Percentiles rank a stretch among this genome's conserved stretches.
These are phyloP conservation scores for Nitzschia putrida DNA, from an alignment of 108 stramenopile species.

Conservation along the genomic window DNA sequence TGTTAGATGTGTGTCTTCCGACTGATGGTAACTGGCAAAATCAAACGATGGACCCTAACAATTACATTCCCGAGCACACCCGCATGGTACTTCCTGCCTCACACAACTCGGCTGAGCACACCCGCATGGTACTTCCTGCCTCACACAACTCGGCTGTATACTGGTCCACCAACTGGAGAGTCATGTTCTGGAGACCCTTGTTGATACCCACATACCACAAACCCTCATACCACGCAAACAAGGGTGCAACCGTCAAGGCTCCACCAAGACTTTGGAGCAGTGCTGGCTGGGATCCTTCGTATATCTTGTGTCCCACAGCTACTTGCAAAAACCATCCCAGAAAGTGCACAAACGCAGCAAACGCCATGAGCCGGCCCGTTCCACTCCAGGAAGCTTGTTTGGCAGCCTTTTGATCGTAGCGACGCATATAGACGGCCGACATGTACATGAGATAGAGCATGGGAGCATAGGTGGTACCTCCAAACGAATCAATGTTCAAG, in stretches of 20 bases:
- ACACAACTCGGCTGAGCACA: conserved; percentile 46
- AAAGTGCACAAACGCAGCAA: conserved; percentile 45
- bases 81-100: conserved; percentile 34
- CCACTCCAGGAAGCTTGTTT: conserved; percentile 46
- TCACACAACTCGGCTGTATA: conserved; percentile 48
- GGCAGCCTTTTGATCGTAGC: conserved; percentile 36
- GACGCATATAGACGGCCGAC: conserved; percentile 22
- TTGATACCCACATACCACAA: conserved; percentile 58
- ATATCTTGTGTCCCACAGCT: conserved; percentile 50
- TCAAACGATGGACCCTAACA: not conserved
- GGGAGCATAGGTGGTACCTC: conserved; percentile 47
- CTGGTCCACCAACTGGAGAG: conserved; percentile 33
- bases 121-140: conserved; percentile 32
- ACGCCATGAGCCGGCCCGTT: conserved; percentile 42
- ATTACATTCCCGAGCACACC: not conserved
- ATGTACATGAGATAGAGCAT: conserved; percentile 48
- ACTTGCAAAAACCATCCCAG: conserved; percentile 65
- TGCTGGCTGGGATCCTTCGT: conserved; percentile 65
- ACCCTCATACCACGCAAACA: conserved; percentile 70
- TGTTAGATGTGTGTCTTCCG: too few species aligned
- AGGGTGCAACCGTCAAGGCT: conserved; percentile 55
- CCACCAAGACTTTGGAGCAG: conserved; percentile 47
- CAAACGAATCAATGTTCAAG: conserved; percentile 47
- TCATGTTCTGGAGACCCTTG: conserved; percentile 38
- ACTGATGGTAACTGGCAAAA: too few species aligned